Percentiles rank a stretch among this genome's conserved stretches.
These are phyloP conservation scores for Pseudogymnoascus destructans DNA, from an alignment of 2,329 filamentous ascomycete species.

Conservation along the genomic window DNA sequence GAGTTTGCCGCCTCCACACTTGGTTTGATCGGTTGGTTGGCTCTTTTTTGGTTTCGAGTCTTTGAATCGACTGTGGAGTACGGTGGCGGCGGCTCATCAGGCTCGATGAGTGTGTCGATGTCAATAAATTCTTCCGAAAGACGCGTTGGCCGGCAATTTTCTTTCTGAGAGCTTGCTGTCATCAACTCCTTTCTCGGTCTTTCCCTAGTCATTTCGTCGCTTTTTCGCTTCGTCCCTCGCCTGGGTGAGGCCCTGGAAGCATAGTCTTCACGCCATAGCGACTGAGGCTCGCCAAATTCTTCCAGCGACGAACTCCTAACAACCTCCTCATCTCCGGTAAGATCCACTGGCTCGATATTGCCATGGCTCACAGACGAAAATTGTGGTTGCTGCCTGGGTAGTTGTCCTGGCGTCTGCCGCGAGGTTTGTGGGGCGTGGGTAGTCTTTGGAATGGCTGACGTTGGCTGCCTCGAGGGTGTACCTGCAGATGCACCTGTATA, in stretches of 20 bases:
- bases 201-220: constrained; percentile 21
- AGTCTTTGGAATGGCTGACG: constrained; percentile 17
- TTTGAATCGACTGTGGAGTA: background rate
- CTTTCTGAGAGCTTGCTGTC: constrained; percentile 7
- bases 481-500: constrained; percentile 10
- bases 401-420: constrained; percentile 24
- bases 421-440: constrained; percentile 20
- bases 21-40: constrained; percentile 13
- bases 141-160: constrained; percentile 6
- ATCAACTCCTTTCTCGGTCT: constrained; percentile 11
- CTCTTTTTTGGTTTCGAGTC: background rate
- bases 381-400: constrained; percentile 15
- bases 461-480: constrained; percentile 23
- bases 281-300: constrained; percentile 16
- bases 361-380: constrained; percentile 12
- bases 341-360: constrained; percentile 23
- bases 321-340: constrained; percentile 22
- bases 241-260: constrained; percentile 18
- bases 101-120: constrained; percentile 20
- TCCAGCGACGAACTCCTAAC: constrained; percentile 18
- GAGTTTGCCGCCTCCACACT: background rate
- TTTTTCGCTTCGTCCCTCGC: constrained; percentile 25
- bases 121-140: constrained; percentile 23
- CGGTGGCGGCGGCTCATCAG: background rate
- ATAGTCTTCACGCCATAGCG: constrained; percentile 21